Base-by-base conservation (phyloP, 495 filamentous ascomycete genomes). In the Sporormia fimetaria region DNA sequence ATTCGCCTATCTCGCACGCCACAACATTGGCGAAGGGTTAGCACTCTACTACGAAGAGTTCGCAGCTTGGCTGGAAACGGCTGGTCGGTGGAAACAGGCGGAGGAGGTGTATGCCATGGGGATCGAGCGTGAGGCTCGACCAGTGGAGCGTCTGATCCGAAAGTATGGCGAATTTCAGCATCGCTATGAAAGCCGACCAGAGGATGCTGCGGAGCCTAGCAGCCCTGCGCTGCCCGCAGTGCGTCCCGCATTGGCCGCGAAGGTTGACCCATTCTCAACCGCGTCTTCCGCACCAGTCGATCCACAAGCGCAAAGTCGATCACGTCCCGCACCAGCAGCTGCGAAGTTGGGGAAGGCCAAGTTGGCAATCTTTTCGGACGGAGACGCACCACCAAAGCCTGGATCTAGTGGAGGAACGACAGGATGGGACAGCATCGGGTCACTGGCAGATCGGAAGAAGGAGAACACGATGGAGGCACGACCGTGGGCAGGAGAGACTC, bases 21-120 rank as follows among this genome's bases (percentile, higher is more conserved):
- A 96, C 44, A 70, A 71, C 41, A 81, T 96, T 44, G 90, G 87
- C 32, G 87, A 94, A 51, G 67, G 74, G 1, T 67, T 98, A 7
- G 90, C 90, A 0, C 63, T 95, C n/a, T 98, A 87, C 55, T 96
- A 98, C 60, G 90, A 98, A 55, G 92, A 96, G 52, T 96, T 92
- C 63, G 87, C 90, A 0, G 80, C 74, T 0, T 93, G 87, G 82
- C 62, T 98, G 14, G 90, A 98, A 63, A 69, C 75, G 34, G 80
- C 77, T 8, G 85, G 80, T 12, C 70, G 87, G 34, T 94, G 88
- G 84, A 71, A 69, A 6, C 90, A 96, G 57, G 90, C 92, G 6
- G 84, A 92, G 40, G 92, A 98, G 59, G 79, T 98, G 2, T 98
- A 90, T 49, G 74, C 74, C 45, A 66, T 92, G 31, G 90, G 92